Conservation (phyloP, 176 grass and related monocot species). For the Carex kokanica region DNA sequence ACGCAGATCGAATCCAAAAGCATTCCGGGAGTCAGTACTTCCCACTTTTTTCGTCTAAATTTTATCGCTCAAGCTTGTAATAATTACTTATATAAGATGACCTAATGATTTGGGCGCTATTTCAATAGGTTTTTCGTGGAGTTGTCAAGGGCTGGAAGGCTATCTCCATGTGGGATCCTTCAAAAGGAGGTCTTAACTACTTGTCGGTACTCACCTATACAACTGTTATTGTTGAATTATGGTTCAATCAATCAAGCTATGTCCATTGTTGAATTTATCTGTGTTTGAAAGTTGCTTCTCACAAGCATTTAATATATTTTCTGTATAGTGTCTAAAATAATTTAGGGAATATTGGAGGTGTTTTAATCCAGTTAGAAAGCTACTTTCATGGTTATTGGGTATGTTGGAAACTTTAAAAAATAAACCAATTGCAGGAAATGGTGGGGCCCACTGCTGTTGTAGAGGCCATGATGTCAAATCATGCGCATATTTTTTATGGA, state of each 20-base stretch:
- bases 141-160: conserved; percentile 51
- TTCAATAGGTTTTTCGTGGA: conserved; percentile 54
- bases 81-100: background rate
- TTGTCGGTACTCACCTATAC: conserved; percentile 49
- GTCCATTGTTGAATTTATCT: background rate
- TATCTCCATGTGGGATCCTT: conserved; percentile 62
- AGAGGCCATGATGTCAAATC: conserved; percentile 81
- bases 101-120: background rate
- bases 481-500: conserved; percentile 62
- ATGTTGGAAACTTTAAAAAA: background rate
- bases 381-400: background rate
- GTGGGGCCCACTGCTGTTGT: conserved; percentile 53
- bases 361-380: background rate
- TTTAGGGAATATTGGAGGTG: background rate
- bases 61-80: background rate
- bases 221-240: background rate
- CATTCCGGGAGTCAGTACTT: conserved; percentile 44
- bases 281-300: background rate
- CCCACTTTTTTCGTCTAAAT: background rate
- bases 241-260: background rate
- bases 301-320: background rate
- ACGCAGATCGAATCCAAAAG: conserved; percentile 41
- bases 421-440: conserved; percentile 53
- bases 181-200: conserved; percentile 73
- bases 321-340: background rate